Percentiles rank a stretch among this genome's conserved stretches.
Conservation (phyloP, 345 rosid genomes). For the Carallia pectinifolia region DNA sequence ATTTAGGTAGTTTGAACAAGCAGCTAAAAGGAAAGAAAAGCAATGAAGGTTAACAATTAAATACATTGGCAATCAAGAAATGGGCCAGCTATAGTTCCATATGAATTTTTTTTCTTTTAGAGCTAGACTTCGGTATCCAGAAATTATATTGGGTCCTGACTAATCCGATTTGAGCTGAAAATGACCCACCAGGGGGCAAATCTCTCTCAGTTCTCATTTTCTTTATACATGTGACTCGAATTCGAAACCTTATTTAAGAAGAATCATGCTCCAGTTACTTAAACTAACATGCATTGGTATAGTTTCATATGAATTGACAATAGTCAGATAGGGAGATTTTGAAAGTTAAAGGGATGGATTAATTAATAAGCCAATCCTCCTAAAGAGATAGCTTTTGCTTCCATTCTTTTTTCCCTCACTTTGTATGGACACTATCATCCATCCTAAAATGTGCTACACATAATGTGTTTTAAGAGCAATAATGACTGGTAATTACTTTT, state of each 20-base stretch:
- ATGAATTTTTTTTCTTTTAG: not conserved
- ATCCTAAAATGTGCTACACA: conserved; percentile 5
- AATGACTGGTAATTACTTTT: conserved; percentile 17
- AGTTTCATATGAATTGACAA: conserved; percentile 21
- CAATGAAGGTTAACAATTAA: conserved; percentile 36
- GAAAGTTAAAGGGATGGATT: conserved; percentile 7
- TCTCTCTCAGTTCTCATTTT: too few relatives aligned
- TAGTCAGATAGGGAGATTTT: conserved; percentile 44
- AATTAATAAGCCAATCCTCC: conserved; percentile 11
- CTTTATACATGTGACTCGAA: too few relatives aligned
- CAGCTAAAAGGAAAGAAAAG: conserved; percentile 32
- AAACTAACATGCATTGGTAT: not conserved
- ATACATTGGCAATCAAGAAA: conserved; percentile 33
- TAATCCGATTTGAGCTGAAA: too few relatives aligned
- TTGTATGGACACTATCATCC: conserved; percentile 14
- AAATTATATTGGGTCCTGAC: too few relatives aligned
- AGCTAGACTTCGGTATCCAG: too few relatives aligned
- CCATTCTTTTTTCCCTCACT: conserved; percentile 16
- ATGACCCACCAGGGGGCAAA: too few relatives aligned
- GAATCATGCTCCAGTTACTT: too few relatives aligned
- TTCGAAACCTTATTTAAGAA: too few relatives aligned
- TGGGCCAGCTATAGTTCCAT: conserved; percentile 19
- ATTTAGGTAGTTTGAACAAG: conserved; percentile 45
- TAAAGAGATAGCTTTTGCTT: conserved; percentile 17
- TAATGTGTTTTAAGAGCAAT: conserved; percentile 17